Base-by-base conservation (phyloP, 2,329 filamentous ascomycete species). In the Neurospora sp. region DNA sequence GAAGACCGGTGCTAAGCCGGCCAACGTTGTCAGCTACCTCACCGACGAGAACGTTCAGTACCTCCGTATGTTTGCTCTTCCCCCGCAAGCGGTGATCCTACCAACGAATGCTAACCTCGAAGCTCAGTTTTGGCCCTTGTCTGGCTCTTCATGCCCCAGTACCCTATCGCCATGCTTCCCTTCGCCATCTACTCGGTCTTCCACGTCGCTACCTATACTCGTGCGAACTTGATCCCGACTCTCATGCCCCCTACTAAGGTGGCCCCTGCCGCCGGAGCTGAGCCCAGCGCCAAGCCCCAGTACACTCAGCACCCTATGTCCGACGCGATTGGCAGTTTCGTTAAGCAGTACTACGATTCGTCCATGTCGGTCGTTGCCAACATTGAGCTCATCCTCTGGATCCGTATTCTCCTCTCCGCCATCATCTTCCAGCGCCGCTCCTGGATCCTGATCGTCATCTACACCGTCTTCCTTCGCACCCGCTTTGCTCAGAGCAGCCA, bases 21-120 rank as follows among this genome's bases (percentile, higher is more conserved):
- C 80, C 68, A 88, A 91, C 70, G 80, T 86, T 67, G 69, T 95
- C 71, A 87, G 89, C 72, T 83, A 97, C 74, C 84, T 91, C 70
- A 85, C 88, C 12, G 96, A 99, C 80, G 96, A 99, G 86, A 99
- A 99, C 81, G 92, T 99, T 68, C 96, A 98, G 82, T 99, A 99
- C 80, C 87, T 99, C 72, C 85, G 96, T 98, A 87, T 79, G 93
- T 83, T 11, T 19, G 28, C n/a, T 11, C 62, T 11, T 62, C 10
- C 38, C 12, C 6, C 28, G 33, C 36, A 11, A 8, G 37, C 23
- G 33, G 8, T 66, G 67, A 8, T 8, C 4, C 10, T 23, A 23
- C 19, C 10, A 41, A 33, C 6, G 33, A 11, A 11, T 40, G 57
- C 66, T 65, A 28, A 67, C 46, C 66, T 3, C 12, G 23, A n/a